Base-by-base conservation (phyloP, 2,329 filamentous ascomycete genomes). In the Podosphaera leucotricha region DNA sequence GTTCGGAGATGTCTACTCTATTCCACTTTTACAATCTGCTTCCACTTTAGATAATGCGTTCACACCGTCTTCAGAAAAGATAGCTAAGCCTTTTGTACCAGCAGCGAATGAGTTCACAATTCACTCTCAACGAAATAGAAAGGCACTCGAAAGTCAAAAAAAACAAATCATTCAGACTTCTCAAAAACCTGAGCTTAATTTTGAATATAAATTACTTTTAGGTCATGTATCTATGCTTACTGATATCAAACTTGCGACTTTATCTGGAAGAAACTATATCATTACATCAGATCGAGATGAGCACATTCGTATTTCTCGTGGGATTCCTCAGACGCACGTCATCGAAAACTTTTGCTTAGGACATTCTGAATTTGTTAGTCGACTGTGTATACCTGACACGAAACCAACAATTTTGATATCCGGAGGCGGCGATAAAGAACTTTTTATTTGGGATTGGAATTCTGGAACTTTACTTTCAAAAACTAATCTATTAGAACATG, bases 171-270 rank as follows among this genome's bases (percentile, higher is more conserved):
- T 57, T 35, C 44, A 49, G 16, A 41, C 48, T 1, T 43, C 57
- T 15, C 52, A 58, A 43, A 55, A 54, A 24, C 33, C 46, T 22
- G 59, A 57, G 33, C 61, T 66, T 11, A 53, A 65, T 21, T 92
- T 92, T 57, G 77, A 84, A 53, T 73, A 84, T 52, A 72, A 77
- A 33, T 66, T 93, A 0, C 66, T 94, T 6, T 72, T 98, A 0
- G 90, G 90, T 11, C 90, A 98, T 61, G 90, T 98, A 13, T 94
- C 87, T 0, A 81, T 95, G 73, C 72, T 98, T 42, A 94, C 86
- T 1, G 77, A 83, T 54, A 59, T 94, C 43, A 60, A 66, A 2
- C 65, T 74, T 37, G 68, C 71, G 11, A 70, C 73, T 55, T 66
- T 75, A 47, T 45, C 52, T 8, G 33, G 24, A 21, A 8, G 33